These are phyloP conservation scores for Heliamphora pulchella DNA, from an alignment of 179 eudicot genomes.

Conservation along the genomic window DNA sequence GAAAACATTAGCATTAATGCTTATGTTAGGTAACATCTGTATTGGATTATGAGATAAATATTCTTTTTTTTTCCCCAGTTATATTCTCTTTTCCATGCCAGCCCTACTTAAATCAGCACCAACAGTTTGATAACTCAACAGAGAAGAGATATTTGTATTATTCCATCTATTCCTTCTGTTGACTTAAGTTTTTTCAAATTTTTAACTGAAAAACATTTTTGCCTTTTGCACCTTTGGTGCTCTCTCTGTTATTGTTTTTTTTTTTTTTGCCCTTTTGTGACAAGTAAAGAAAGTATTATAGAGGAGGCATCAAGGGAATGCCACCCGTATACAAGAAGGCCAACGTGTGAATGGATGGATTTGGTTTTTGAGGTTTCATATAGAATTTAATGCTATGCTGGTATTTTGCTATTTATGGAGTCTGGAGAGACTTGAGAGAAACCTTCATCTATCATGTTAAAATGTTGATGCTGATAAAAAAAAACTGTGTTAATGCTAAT, in stretches of 20 bases:
- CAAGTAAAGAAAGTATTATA: too few relatives aligned
- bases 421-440: not conserved
- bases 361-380: too few relatives aligned
- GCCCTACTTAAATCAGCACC: not conserved
- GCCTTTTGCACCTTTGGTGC: not conserved
- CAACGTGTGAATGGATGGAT: too few relatives aligned
- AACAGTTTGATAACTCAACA: not conserved
- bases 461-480: too few relatives aligned
- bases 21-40: not conserved
- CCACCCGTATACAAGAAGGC: too few relatives aligned
- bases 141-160: too few relatives aligned
- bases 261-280: too few relatives aligned
- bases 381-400: not conserved
- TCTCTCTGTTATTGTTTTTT: not conserved
- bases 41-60: not conserved
- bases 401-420: not conserved
- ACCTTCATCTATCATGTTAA: not conserved
- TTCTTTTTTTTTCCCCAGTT: not conserved
- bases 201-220: not conserved
- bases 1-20: not conserved
- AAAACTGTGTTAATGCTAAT: not conserved
- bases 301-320: too few relatives aligned
- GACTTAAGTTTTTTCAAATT: not conserved
- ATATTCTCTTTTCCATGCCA: not conserved
- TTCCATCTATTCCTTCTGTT: not conserved